Evolutionary conservation across 2,329 filamentous ascomycete genomes (phyloP), one percentile per base, ranked within the genome.

Genomic region (Aspergillus luchuensis): DNA sequence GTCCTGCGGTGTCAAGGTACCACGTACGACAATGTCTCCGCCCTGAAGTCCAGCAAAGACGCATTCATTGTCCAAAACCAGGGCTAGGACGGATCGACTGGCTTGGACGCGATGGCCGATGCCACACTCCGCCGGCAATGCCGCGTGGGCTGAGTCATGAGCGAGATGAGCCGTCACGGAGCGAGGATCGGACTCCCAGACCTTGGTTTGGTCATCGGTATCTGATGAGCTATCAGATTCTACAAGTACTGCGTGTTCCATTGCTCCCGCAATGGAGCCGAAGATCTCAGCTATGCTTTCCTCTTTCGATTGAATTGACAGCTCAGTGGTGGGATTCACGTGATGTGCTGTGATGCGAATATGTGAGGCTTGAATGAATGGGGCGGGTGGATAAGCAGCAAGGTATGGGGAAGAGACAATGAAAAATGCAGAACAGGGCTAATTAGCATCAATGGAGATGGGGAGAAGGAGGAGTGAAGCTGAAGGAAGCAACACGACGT

Each of bases 21-120:
- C 57, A 75, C 79, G 63, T 76, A 86, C 89, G 49, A 96, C 83
- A 63, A 99, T 96, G 79, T 97, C 92, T 63, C 95, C 95, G 64
- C 92, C 91, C 74, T 97, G 92, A 1, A 95, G 93, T 43, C 95
- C 95, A 17, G 94, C 93, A 76, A 92, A 99, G 57, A 99, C 90
- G 72, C 88, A 89, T 51, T 90, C 84, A 55, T 91, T 84, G 59
- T 91, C 92, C 23, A 97, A 87, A 4, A 89, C 91, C 58, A 99
- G 84, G 8, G 92, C 87, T 54, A 99, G 87, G 5, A 81, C 79
- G 17, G 77, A 79, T 48, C 76, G 70, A 61, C 74, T 75, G 39
- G 77, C 74, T 50, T 78, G 70, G 30, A 79, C 74, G 33, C 77
- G 76, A 60, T 79, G 77, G 43, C 76, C 77, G 57, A 79, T 74